phyloP scores from a whole-genome alignment of 371 early-diverging fungal species.

The Nematocida sp. region DNA sequence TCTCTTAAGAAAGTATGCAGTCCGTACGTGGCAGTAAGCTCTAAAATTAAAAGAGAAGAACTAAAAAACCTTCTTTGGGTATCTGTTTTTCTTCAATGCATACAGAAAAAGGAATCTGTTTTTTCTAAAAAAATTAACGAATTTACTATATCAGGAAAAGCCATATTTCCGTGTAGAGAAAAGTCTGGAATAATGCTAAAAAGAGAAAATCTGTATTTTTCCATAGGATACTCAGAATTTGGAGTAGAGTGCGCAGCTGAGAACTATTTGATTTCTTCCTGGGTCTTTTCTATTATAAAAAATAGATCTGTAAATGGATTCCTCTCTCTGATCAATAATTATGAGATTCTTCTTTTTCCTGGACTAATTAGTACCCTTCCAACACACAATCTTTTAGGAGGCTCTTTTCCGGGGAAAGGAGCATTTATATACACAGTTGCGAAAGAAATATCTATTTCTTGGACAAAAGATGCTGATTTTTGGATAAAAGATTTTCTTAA shows the following conservation, averaged over 20 bases:
- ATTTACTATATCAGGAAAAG: no score
- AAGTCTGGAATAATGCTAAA: no score
- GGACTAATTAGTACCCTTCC: conserved; percentile 37
- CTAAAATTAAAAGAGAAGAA: no score
- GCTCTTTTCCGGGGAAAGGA: conserved; percentile 8
- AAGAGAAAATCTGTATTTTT: no score
- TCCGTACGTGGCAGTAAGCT: no score
- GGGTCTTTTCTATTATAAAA: conserved; percentile 11
- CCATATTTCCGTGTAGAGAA: no score
- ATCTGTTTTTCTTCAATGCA: no score
- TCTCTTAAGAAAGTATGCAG: no score
- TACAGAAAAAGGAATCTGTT: no score
- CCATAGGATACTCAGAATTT: no score
- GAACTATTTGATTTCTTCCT: background rate
- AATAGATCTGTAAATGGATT: background rate
- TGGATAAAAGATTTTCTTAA: background rate
- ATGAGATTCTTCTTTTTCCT: conserved; percentile 4
- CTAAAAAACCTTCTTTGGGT: no score
- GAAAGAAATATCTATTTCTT: background rate
- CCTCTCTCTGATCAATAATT: background rate
- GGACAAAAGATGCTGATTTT: background rate
- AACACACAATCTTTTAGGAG: conserved; percentile 12
- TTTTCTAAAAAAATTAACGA: no score
- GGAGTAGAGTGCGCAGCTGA: conserved; percentile 1
- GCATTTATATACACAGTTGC: conserved; percentile 7